Percentiles rank a stretch among this genome's conserved stretches.
These are phyloP conservation scores for Serendipita sp. DNA, from an alignment of 1,284 basidiomycete species.

Conservation along the genomic window DNA sequence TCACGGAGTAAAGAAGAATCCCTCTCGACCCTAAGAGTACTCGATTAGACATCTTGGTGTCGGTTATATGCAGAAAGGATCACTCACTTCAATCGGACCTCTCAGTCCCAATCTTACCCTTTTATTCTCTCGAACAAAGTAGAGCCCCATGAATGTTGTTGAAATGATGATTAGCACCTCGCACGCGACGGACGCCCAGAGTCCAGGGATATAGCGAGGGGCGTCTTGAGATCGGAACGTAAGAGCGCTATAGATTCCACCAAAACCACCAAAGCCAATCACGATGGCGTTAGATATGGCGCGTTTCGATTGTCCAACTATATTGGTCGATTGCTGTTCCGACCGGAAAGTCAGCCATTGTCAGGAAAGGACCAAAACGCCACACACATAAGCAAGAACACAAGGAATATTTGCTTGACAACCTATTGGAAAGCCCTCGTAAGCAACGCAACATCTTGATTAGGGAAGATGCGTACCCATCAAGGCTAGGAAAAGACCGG, in stretches of 20 bases:
- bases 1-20: not conserved
- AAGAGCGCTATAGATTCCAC: slow-evolving; percentile 24
- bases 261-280: slow-evolving; percentile 26
- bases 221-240: slow-evolving; percentile 8
- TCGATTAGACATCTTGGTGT: not conserved
- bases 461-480: slow-evolving; percentile 2
- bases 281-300: slow-evolving; percentile 23
- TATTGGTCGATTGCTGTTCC: slow-evolving; percentile 25
- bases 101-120: not conserved
- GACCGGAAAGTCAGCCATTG: slow-evolving; percentile 13
- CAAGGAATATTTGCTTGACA: not conserved
- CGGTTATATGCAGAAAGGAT: not conserved
- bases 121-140: not conserved
- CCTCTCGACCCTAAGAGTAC: not conserved
- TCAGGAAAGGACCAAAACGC: slow-evolving; percentile 18
- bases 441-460: slow-evolving; percentile 22
- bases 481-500: not conserved
- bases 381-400: not conserved
- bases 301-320: slow-evolving; percentile 25
- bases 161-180: not conserved
- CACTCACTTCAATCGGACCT: not conserved
- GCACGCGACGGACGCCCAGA: not conserved
- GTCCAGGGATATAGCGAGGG: not conserved
- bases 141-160: not conserved
- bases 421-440: slow-evolving; percentile 16